Evolutionary conservation across 75 land plant species (phyloP).

Genomic region (Pseudotsuga menziesii): DNA sequence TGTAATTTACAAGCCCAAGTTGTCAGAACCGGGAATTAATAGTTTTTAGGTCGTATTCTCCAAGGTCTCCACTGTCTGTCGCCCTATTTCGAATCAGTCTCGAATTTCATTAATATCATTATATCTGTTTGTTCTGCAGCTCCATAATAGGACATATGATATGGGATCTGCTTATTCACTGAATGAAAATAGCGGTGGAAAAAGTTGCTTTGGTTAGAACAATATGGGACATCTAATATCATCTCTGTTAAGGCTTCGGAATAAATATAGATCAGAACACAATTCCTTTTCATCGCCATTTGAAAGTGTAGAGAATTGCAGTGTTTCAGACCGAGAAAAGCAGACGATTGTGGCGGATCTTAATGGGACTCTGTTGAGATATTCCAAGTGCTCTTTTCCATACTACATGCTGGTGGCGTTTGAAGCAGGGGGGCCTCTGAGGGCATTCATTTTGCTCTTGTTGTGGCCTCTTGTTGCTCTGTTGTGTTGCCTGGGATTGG

Average conservation of each 20-base stretch:
- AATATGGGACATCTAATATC: background rate
- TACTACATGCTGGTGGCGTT: slow-evolving; percentile 59
- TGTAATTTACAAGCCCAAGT: background rate
- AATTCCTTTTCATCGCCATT: background rate
- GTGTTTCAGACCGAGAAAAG: background rate
- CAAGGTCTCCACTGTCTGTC: too few relatives aligned
- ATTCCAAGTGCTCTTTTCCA: slow-evolving; percentile 33
- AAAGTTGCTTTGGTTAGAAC: background rate
- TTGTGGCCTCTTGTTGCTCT: slow-evolving; percentile 23
- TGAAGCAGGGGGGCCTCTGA: slow-evolving; percentile 39
- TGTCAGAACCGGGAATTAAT: background rate
- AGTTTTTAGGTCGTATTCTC: background rate
- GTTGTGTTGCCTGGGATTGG: slow-evolving; percentile 19
- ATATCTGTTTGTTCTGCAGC: too few relatives aligned
- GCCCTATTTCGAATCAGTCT: too few relatives aligned
- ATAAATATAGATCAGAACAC: background rate
- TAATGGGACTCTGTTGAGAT: slow-evolving; percentile 30
- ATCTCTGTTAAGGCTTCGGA: background rate
- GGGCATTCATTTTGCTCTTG: slow-evolving; percentile 26
- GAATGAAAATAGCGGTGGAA: background rate
- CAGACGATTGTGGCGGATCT: slow-evolving; percentile 15
- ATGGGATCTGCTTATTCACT: background rate
- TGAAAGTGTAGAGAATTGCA: background rate
- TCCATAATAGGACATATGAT: background rate
- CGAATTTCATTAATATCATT: too few relatives aligned